Evolutionary conservation across 2,329 filamentous ascomycete species (phyloP).

Genomic region (Trichoderma sp.): DNA sequence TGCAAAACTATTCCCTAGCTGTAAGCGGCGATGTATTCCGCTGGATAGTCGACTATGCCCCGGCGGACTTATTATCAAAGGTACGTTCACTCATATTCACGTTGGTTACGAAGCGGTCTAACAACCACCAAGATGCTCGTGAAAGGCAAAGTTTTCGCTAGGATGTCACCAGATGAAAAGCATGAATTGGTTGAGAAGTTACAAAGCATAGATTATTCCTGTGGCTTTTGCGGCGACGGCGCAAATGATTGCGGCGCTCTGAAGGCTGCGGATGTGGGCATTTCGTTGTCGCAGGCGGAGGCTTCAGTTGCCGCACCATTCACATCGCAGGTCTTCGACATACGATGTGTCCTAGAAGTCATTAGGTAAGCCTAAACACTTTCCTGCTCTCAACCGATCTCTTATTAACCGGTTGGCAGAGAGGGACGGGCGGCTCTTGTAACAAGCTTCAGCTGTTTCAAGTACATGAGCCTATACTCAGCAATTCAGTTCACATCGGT

Average conservation of each 20-base stretch:
- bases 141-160: constrained; percentile 87
- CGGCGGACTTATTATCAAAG: constrained; percentile 72
- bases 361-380: constrained; percentile 60
- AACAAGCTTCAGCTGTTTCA: constrained; percentile 99
- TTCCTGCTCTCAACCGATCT: too few relatives aligned
- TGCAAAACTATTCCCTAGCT: constrained; percentile 84
- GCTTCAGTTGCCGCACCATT: constrained; percentile 98
- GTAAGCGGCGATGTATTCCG: constrained; percentile 93
- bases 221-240: constrained; percentile 94
- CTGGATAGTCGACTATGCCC: constrained; percentile 91
- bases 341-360: constrained; percentile 89
- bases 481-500: constrained; percentile 99
- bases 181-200: constrained; percentile 97
- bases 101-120: constrained; percentile 12
- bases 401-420: constrained; percentile 44
- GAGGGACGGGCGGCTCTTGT: constrained; percentile 93
- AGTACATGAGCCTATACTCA: constrained; percentile 98
- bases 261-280: constrained; percentile 96
- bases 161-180: constrained; percentile 99
- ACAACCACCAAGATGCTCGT: constrained; percentile 71
- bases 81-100: constrained; percentile 43
- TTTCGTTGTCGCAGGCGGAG: constrained; percentile 95
- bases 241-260: constrained; percentile 97
- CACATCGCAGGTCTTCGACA: constrained; percentile 93
- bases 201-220: constrained; percentile 93